Base-by-base conservation (phyloP, 768 basidiomycete species). In the Lentinula aciculospora region DNA sequence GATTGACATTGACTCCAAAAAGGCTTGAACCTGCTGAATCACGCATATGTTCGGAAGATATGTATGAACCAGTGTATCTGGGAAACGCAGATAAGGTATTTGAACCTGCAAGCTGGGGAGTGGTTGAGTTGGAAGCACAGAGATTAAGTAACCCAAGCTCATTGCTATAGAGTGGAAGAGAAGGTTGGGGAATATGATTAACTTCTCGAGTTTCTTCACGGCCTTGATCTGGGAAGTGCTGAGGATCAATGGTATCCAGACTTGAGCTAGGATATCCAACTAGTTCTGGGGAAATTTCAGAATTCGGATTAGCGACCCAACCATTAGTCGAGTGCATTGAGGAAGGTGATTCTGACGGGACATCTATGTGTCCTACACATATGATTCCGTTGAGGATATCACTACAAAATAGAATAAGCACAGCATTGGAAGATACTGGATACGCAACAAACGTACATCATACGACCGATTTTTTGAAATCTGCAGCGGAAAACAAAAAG, bases 361-460 rank as follows among this genome's bases (percentile, higher is more conserved):
- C 17, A 6, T 32, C 23, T 15, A 53, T 36, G 21, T 23, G 51
- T 21, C 51, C 51, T 27, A 53, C 34, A 27, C 36, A 53, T 10
- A 42, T 56, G 25, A 56, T 46, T 28, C 4, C 42, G 25, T 44
- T 56, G 23, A 56, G 32, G 36, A 53, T 39, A n/a, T 53, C 54
- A 19, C 54, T 56, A 25, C 32, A 9, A 28, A 17, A 29, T 27
- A 15, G 10, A 0, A 13, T 49, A 25, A 34, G 6, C 2, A 28
- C 8, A 3, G 8, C 4, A 12, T n/a, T 23, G 13, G 2, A 15
- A 28, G 6, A 23, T 4, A 42, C 4, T 13, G 21, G 17, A 10
- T 10, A 36, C 32, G 66, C n/a, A n/a, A n/a, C n/a, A n/a, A n/a
- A n/a, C 79, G 40, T 47, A 81, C 80, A 78, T 78, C 37, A 82